Evolutionary conservation across 495 filamentous ascomycete genomes (phyloP).

Genomic region (Hypoxylon lienhwacheense): DNA sequence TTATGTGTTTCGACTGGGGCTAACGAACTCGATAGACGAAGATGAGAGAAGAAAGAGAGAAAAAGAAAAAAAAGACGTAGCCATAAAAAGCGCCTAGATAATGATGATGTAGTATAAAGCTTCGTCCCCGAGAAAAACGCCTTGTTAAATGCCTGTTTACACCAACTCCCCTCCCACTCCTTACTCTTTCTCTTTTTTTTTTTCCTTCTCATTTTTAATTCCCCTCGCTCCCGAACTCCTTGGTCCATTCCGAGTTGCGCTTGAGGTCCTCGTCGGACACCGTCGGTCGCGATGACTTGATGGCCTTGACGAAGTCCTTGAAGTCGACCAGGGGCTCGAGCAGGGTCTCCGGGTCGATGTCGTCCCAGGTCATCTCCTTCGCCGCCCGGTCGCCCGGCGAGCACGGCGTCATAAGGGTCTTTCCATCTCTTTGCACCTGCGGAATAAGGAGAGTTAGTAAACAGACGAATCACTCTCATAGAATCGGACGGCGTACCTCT

Average conservation of each 20-base stretch:
- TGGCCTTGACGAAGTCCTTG: slow-evolving; percentile 93
- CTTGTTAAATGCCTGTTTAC: slow-evolving; percentile 35
- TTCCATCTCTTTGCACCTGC: slow-evolving; percentile 72
- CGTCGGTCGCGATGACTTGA: slow-evolving; percentile 83
- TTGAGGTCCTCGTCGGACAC: slow-evolving; percentile 83
- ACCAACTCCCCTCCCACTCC: not conserved
- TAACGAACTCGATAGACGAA: slow-evolving; percentile 16
- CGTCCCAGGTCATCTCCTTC: slow-evolving; percentile 90
- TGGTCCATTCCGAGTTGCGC: slow-evolving; percentile 89
- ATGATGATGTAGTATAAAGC: slow-evolving; percentile 7
- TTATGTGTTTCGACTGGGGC: slow-evolving; percentile 12
- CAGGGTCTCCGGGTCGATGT: slow-evolving; percentile 76
- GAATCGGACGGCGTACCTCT: slow-evolving; percentile 58
- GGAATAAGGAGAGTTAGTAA: slow-evolving; percentile 17
- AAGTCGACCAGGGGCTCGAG: slow-evolving; percentile 82
- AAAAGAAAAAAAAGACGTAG: slow-evolving; percentile 2
- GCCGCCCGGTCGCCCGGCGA: slow-evolving; percentile 86
- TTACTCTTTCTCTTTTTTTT: too few species aligned
- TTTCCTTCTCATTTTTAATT: too few species aligned
- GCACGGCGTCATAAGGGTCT: slow-evolving; percentile 83
- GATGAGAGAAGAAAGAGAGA: too few species aligned
- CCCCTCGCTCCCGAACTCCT: slow-evolving; percentile 96
- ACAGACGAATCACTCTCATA: not conserved
- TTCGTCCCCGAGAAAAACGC: slow-evolving; percentile 40
- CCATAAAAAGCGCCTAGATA: slow-evolving; percentile 9